These are phyloP conservation scores for Clavulina sp. DNA, from an alignment of 768 basidiomycete species.

Conservation along the genomic window DNA sequence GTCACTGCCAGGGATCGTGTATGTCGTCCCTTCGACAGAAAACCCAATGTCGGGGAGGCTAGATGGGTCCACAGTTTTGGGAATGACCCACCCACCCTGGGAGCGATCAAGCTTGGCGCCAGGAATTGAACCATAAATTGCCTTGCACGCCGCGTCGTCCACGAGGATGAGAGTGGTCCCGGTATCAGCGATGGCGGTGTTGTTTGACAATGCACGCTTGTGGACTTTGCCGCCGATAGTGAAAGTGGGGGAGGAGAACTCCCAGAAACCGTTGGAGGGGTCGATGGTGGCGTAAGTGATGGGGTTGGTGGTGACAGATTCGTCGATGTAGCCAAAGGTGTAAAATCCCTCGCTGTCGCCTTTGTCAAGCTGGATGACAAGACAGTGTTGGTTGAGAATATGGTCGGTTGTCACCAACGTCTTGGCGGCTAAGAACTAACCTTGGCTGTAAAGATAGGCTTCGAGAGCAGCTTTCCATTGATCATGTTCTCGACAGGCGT, in stretches of 20 bases:
- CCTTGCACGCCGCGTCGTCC: slow-evolving; percentile 19
- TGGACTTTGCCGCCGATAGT: slow-evolving; percentile 17
- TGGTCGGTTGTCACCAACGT: too few relatives aligned
- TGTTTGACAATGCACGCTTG: background rate
- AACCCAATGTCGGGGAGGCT: slow-evolving; percentile 5
- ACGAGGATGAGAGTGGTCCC: slow-evolving; percentile 18
- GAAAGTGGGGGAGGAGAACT: slow-evolving; percentile 19
- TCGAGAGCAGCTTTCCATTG: background rate
- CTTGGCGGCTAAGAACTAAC: background rate
- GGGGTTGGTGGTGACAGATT: slow-evolving; percentile 8
- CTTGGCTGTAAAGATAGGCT: background rate
- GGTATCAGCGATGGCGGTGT: background rate
- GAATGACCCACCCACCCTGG: slow-evolving; percentile 21
- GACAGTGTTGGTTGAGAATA: slow-evolving; percentile 15
- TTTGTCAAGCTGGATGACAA: slow-evolving; percentile 17
- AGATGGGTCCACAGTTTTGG: background rate
- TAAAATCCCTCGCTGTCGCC: slow-evolving; percentile 24
- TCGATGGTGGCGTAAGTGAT: slow-evolving; percentile 5
- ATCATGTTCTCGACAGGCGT: background rate
- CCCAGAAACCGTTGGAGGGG: slow-evolving; percentile 26
- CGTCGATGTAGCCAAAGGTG: slow-evolving; percentile 24
- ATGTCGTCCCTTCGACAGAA: background rate
- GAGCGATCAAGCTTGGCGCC: slow-evolving; percentile 21
- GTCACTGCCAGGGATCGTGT: slow-evolving; percentile 6
- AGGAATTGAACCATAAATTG: slow-evolving; percentile 21